Percentiles rank a stretch among this genome's conserved stretches.
These are phyloP conservation scores for Eucalyptus caleyi DNA, from an alignment of 345 rosid genomes.

Conservation along the genomic window DNA sequence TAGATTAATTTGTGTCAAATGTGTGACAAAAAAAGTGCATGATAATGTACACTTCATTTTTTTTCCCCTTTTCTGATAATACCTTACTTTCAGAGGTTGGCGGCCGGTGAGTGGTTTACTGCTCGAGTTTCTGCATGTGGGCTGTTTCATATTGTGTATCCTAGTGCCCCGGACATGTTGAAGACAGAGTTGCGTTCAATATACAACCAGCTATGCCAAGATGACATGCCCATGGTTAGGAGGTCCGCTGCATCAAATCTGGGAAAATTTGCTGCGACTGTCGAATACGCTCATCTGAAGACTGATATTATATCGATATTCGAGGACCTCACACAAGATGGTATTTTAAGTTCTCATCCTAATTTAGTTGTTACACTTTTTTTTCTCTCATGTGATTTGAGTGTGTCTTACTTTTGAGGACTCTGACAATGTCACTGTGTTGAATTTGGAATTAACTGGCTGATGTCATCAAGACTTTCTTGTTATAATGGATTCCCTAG, in stretches of 20 bases:
- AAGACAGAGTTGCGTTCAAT: constrained; percentile 61
- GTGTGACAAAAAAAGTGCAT: background rate
- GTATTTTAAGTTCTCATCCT: constrained; percentile 19
- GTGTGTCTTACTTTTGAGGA: background rate
- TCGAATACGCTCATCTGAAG: constrained; percentile 75
- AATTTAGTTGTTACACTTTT: background rate
- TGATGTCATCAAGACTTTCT: background rate
- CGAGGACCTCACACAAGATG: constrained; percentile 95
- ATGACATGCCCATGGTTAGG: constrained; percentile 99
- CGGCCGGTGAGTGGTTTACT: constrained; percentile 98
- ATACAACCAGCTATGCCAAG: constrained; percentile 83
- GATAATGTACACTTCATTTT: background rate
- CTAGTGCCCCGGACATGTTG: constrained; percentile 67
- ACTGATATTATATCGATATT: constrained; percentile 78
- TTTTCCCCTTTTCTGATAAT: background rate
- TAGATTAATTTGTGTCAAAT: background rate
- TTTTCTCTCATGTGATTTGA: background rate
- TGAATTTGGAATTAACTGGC: background rate
- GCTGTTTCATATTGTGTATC: constrained; percentile 80
- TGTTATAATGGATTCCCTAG: background rate
- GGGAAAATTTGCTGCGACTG: constrained; percentile 92
- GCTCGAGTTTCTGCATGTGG: constrained; percentile 94
- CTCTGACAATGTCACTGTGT: background rate
- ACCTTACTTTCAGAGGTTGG: constrained; percentile 48
- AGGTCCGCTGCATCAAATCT: constrained; percentile 92